Evolutionary conservation across 1,284 basidiomycete species (phyloP).

Genomic region (Omphalotus olearius): DNA sequence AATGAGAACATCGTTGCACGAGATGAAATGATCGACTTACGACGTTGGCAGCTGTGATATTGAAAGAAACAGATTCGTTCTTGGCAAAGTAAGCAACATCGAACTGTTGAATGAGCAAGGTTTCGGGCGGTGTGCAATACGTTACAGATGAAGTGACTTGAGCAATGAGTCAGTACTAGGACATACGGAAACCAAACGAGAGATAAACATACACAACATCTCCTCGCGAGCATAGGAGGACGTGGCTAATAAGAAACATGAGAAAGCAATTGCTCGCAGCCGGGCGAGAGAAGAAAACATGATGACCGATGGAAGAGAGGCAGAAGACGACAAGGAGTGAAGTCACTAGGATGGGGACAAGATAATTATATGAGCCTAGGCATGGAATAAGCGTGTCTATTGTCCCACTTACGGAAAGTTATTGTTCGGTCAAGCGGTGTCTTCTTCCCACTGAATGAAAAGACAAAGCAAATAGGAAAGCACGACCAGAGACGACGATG

Average conservation of each 20-base stretch:
- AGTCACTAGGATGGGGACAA: slow-evolving; percentile 1
- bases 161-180: slow-evolving; percentile 10
- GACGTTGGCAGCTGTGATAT: slow-evolving; percentile 71
- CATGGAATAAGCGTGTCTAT: slow-evolving; percentile 11
- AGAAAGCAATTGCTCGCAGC: slow-evolving; percentile 53
- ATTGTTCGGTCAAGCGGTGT: slow-evolving; percentile 10
- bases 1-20: slow-evolving; percentile 18
- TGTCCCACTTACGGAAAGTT: slow-evolving; percentile 17
- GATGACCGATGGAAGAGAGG: slow-evolving; percentile 27
- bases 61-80: slow-evolving; percentile 72
- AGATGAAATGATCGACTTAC: slow-evolving; percentile 36
- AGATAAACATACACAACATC: slow-evolving; percentile 49
- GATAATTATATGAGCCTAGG: slow-evolving; percentile 2
- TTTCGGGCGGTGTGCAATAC: slow-evolving; percentile 80
- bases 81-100: slow-evolving; percentile 70
- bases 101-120: slow-evolving; percentile 78
- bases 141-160: slow-evolving; percentile 83
- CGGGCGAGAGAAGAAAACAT: slow-evolving; percentile 67
- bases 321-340: slow-evolving; percentile 17
- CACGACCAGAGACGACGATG: background rate
- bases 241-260: slow-evolving; percentile 37
- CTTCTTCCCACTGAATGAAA: background rate
- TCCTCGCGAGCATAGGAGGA: slow-evolving; percentile 45
- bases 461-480: background rate
- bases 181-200: slow-evolving; percentile 7